Percentiles rank a stretch among this genome's conserved stretches.
These are phyloP conservation scores for Cucumis hystrix DNA, from an alignment of 306 rosid species.

Conservation along the genomic window DNA sequence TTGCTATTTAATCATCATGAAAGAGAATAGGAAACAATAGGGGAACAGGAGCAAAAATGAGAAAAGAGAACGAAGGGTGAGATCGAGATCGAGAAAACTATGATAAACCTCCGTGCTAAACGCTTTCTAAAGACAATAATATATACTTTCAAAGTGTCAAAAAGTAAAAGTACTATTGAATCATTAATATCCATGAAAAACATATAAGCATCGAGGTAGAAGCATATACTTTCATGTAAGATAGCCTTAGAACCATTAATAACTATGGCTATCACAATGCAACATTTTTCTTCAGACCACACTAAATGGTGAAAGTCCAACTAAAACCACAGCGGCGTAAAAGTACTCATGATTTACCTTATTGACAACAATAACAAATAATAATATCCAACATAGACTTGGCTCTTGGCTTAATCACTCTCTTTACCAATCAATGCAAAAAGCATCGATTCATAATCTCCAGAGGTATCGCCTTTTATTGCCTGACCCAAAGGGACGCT, in stretches of 20 bases:
- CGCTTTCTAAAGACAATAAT: not conserved
- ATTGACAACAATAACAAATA: not conserved
- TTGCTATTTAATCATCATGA: too few species aligned
- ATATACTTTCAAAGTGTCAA: not conserved
- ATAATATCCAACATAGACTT: not conserved
- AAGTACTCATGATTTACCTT: not conserved
- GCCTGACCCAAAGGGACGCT: conserved; percentile 12
- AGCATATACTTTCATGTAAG: not conserved
- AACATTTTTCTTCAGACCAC: not conserved
- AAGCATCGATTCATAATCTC: conserved; percentile 20
- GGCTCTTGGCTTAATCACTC: not conserved
- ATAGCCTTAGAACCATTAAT: not conserved
- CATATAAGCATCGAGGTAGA: not conserved
- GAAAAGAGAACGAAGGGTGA: too few species aligned
- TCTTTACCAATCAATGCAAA: conserved; percentile 14
- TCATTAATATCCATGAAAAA: not conserved
- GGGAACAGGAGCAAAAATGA: too few species aligned
- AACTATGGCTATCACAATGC: not conserved
- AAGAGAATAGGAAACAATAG: too few species aligned
- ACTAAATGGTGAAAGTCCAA: not conserved
- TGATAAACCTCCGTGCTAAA: too few species aligned
- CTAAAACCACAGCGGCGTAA: not conserved
- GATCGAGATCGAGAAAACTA: too few species aligned
- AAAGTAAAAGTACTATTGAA: not conserved
- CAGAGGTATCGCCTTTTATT: conserved; percentile 18